Evolutionary conservation across 805 yeast species (phyloP).

Genomic region (Wickerhamomyces mucosus): DNA sequence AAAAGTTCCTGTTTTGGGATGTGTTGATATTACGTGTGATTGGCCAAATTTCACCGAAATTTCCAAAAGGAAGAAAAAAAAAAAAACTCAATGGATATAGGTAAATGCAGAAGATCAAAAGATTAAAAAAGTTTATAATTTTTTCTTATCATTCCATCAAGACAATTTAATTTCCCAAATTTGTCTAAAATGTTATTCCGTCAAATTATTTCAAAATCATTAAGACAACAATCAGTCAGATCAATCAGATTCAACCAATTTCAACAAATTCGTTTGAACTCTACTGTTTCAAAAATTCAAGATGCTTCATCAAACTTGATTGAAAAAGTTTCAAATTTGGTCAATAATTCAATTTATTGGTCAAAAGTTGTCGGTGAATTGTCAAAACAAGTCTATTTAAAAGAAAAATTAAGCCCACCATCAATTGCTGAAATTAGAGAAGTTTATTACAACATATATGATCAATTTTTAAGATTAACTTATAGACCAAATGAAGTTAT

Average conservation of each 20-base stretch:
- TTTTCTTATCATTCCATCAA: no score
- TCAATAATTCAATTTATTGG: conserved; percentile 71
- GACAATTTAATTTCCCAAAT: not conserved
- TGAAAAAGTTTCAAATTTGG: conserved; percentile 26
- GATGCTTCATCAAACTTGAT: conserved; percentile 26
- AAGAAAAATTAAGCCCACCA: conserved; percentile 94
- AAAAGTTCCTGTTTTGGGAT: no score
- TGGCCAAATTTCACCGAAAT: no score
- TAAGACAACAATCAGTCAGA: not conserved
- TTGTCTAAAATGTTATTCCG: not conserved
- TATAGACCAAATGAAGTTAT: conserved; percentile 55
- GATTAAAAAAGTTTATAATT: no score
- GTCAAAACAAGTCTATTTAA: conserved; percentile 61
- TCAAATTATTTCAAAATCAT: no score
- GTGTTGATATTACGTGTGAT: no score
- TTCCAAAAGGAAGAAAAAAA: no score
- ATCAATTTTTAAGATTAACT: conserved; percentile 31
- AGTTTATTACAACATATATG: conserved; percentile 52
- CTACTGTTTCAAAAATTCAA: conserved; percentile 23
- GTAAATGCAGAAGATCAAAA: no score
- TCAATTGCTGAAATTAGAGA: conserved; percentile 62
- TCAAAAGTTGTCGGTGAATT: conserved; percentile 45
- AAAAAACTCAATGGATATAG: no score
- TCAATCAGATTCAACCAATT: not conserved
- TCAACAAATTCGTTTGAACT: conserved; percentile 22